phyloP scores from a whole-genome alignment of 768 basidiomycete species.

The Amanita phalloides region DNA sequence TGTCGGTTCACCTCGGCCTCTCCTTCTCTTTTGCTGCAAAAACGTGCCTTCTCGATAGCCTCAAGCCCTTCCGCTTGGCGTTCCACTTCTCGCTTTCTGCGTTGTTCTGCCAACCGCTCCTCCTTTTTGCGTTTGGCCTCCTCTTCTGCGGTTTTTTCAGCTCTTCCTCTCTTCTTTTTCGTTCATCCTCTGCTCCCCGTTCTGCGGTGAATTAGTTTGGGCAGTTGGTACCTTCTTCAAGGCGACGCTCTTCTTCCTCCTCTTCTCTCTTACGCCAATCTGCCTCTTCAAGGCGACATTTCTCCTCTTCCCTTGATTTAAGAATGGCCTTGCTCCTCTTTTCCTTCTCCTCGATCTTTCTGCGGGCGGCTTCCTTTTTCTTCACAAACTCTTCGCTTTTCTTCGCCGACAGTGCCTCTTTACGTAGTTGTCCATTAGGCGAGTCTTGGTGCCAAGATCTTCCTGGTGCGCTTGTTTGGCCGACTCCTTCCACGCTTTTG shows the following conservation, averaged over 20 bases:
- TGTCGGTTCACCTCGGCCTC: slow-evolving; percentile 45
- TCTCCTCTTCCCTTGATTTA: slow-evolving; percentile 27
- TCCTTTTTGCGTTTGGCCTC: slow-evolving; percentile 42
- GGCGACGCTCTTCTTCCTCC: too few relatives aligned
- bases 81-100: slow-evolving; percentile 23
- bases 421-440: slow-evolving; percentile 69
- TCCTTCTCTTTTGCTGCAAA: slow-evolving; percentile 33
- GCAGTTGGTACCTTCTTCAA: slow-evolving; percentile 23
- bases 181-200: slow-evolving; percentile 44
- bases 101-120: slow-evolving; percentile 20
- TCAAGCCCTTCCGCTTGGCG: too few relatives aligned
- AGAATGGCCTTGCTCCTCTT: slow-evolving; percentile 45
- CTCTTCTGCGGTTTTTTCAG: slow-evolving; percentile 32
- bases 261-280: too few relatives aligned
- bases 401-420: slow-evolving; percentile 41
- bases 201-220: slow-evolving; percentile 22
- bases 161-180: slow-evolving; percentile 35
- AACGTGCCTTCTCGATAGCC: too few relatives aligned
- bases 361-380: slow-evolving; percentile 42
- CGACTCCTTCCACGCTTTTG: slow-evolving; percentile 44
- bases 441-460: slow-evolving; percentile 63
- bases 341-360: slow-evolving; percentile 73
- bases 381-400: slow-evolving; percentile 56
- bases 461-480: slow-evolving; percentile 48
- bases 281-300: slow-evolving; percentile 27